A percentile compares a stretch with the other conserved stretches of the same genome.
phyloP scores from a whole-genome alignment of 257 asterid species.

The Nicotiana undulata region DNA sequence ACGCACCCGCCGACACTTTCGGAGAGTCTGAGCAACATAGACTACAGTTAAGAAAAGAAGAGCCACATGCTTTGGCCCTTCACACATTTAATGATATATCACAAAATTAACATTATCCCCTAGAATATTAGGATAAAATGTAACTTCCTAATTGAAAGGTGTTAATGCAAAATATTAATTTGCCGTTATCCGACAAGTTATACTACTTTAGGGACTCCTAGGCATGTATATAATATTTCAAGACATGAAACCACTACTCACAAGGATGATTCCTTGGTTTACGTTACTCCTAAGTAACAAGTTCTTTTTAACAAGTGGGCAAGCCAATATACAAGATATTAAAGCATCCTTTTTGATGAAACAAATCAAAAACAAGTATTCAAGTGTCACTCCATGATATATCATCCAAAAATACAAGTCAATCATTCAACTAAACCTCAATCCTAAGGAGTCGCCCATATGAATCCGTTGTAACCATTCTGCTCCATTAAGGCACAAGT shows the following conservation, averaged over 20 bases:
- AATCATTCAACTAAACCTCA: constrained; percentile 1
- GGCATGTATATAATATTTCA: neutral
- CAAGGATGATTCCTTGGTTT: neutral
- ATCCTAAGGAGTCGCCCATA: neutral
- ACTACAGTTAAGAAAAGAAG: neutral
- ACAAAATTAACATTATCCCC: neutral
- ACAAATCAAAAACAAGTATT: neutral
- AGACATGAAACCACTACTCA: neutral
- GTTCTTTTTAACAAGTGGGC: neutral
- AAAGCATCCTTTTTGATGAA: neutral
- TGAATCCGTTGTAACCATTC: neutral
- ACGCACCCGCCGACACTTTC: too few species aligned
- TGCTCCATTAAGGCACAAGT: neutral
- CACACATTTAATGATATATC: neutral
- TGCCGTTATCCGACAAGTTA: neutral
- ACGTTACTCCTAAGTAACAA: neutral
- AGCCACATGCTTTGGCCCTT: neutral
- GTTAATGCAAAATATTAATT: neutral
- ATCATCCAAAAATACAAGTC: neutral
- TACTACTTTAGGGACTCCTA: neutral
- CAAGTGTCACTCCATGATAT: neutral
- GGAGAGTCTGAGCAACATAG: too few species aligned
- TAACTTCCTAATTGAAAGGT: neutral
- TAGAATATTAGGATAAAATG: neutral
- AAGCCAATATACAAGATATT: neutral